phyloP scores from a whole-genome alignment of 176 grass and related monocot species.

The Cenchrus fungigraminus region DNA sequence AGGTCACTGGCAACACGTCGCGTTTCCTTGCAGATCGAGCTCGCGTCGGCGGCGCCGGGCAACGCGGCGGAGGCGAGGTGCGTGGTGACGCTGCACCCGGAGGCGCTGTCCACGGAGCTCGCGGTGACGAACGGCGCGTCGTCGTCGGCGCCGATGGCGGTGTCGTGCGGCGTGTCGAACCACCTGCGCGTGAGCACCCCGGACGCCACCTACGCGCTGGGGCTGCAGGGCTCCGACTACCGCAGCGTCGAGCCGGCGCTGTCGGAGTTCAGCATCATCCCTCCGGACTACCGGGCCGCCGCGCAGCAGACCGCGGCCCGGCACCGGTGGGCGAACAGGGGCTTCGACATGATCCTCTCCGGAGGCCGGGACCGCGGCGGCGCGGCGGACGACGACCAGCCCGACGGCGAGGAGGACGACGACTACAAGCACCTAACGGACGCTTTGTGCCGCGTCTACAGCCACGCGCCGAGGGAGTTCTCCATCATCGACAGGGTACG shows the following conservation, averaged over 20 bases:
- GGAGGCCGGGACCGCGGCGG: background rate
- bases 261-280: conserved; percentile 69
- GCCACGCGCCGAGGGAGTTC: conserved; percentile 67
- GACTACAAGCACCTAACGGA: conserved; percentile 68
- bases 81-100: conserved; percentile 56
- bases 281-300: conserved; percentile 41
- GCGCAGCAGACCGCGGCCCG: background rate
- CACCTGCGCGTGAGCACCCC: conserved; percentile 89
- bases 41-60: conserved; percentile 51
- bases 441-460: conserved; percentile 67
- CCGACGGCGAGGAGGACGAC: conserved; percentile 76
- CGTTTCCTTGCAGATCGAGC: conserved; percentile 47
- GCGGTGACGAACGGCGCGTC: conserved; percentile 49
- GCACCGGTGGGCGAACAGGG: conserved; percentile 31
- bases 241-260: conserved; percentile 45
- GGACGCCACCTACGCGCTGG: conserved; percentile 70
- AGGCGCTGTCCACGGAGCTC: conserved; percentile 56
- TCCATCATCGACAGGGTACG: conserved; percentile 71
- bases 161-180: conserved; percentile 64
- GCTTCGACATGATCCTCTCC: conserved; percentile 53
- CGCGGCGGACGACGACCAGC: conserved; percentile 21
- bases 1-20: background rate
- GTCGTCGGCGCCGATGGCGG: conserved; percentile 35
- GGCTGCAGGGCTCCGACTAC: conserved; percentile 72
- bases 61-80: conserved; percentile 50